Evolutionary conservation across 2,329 filamentous ascomycete species (phyloP), one percentile per base, ranked within the genome.

Genomic region (Beauveria varroae): DNA sequence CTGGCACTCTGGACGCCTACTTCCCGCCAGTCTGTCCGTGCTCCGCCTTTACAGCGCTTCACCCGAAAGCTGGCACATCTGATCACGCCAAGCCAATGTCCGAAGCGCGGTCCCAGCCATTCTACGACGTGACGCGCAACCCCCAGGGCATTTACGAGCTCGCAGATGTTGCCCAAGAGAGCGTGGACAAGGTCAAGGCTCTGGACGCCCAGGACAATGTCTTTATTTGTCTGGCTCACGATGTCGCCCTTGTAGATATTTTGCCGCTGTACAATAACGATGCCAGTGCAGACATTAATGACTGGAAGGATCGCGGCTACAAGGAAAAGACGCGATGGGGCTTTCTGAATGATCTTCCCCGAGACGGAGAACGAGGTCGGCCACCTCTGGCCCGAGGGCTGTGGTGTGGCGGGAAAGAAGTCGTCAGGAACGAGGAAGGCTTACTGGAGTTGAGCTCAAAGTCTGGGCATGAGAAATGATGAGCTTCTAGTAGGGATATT

Each of bases 111-210:
- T 57, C 30, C n/a, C 40, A 51, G 14, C 52, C 59, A 1, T 61
- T 61, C 34, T 61, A 61, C 37, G 52, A 61, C 30, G 59, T 55
- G 14, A 34, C 59, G 14, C 51, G 52, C 18, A 43, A 26, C 14
- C 52, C 44, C 3, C 46, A 54, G 2, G 58, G 59, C 1, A 46
- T 37, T 3, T 57, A 61, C 44, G 24, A 56, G 37, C 44, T 61
- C 51, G 44, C 44, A 1, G 52, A 61, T 14, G 3, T 61, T 4
- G 59, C 59, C 3, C 59, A 61, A 26, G n/a, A 34, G 3, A 61
- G 59, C 24, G n/a, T 61, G 34, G 59, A 61, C 34, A 61, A 50
- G 52, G 52, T 61, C 59, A 61, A 56, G 44, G 37, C 50, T 5
- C 34, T 61, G 12, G 59, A 61, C 10, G 59, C 51, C 10, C 51